Evolutionary conservation across 192 early-diverging fungal species (phyloP).

Genomic region (Oehlia diaphana): DNA sequence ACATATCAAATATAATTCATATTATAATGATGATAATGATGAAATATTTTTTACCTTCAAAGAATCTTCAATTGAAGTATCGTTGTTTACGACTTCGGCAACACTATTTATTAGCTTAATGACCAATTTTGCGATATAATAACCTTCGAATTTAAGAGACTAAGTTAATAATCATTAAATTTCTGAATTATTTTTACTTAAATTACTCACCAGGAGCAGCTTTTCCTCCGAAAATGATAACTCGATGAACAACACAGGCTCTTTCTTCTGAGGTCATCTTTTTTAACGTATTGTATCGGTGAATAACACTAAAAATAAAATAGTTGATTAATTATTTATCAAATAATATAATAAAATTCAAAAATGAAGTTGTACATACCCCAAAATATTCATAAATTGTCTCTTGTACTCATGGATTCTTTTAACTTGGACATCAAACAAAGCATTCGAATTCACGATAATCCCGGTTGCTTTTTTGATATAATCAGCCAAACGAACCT

Average conservation of each 20-base stretch:
- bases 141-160: slow-evolving; percentile 51
- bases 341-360: background rate
- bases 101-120: slow-evolving; percentile 99
- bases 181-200: background rate
- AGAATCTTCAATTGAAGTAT: slow-evolving; percentile 74
- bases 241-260: slow-evolving; percentile 72
- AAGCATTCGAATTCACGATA: slow-evolving; percentile 77
- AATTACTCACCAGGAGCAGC: slow-evolving; percentile 63
- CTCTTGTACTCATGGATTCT: slow-evolving; percentile 99
- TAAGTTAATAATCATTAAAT: background rate
- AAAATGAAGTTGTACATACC: slow-evolving; percentile 34
- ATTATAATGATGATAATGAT: background rate
- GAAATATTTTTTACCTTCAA: slow-evolving; percentile 59
- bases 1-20: background rate
- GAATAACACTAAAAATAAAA: slow-evolving; percentile 67
- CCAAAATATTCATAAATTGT: slow-evolving; percentile 98
- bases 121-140: slow-evolving; percentile 97
- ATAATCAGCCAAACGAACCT: slow-evolving; percentile 76
- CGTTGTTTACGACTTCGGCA: slow-evolving; percentile 84
- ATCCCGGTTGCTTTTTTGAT: slow-evolving; percentile 72
- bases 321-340: background rate
- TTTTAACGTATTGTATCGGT: slow-evolving; percentile 88
- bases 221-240: slow-evolving; percentile 97
- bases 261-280: slow-evolving; percentile 70
- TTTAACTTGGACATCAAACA: slow-evolving; percentile 98